Evolutionary conservation across 495 filamentous ascomycete species (phyloP), one percentile per base, ranked within the genome.

Genomic region (Talaromyces adpressus): DNA sequence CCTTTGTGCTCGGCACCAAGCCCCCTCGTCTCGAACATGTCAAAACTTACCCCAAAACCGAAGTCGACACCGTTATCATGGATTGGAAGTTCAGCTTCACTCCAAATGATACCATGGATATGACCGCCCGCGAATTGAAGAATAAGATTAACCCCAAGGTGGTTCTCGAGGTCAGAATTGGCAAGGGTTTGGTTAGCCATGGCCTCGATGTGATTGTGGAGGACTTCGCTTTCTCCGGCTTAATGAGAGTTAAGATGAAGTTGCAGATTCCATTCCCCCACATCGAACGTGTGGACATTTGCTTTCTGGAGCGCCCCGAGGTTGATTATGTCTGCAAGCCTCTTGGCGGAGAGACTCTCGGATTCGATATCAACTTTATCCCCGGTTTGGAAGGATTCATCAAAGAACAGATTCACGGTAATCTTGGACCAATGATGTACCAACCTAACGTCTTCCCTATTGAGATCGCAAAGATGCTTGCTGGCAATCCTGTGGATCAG

Each of bases 31-130:
- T 99, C 81, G 94, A 99, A 72, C 91, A 97, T 70, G 94, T 98
- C 68, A 97, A 96, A 80, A 96, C 94, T 6, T 98, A 98, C 68
- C 92, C 94, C 27, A 97, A 96, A 76, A 90, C 91, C 12, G 91
- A 97, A 53, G 91, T 97, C 54, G 93, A 99, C 69, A 89, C 89
- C 61, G 90, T 99, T 49, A 84, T 98, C 61, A 99, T 98, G 95
- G 94, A 99, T 71, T 99, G 94, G 94, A 93, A 96, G 67, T 98
- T 99, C 76, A 97, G 93, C 78, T 99, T 99, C 75, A 98, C 90
- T 0, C 94, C 94, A 8, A 97, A 93, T 67, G 94, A 99, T 73
- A 89, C 82, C 9, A 85, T 89, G 64, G 94, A 99, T 75, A 81
- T 99, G 82, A 99, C 94, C 5, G 79, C 86, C 22, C 87, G 89